phyloP scores from a whole-genome alignment of 2,329 filamentous ascomycete genomes.

The Pseudonectria foliicola region DNA sequence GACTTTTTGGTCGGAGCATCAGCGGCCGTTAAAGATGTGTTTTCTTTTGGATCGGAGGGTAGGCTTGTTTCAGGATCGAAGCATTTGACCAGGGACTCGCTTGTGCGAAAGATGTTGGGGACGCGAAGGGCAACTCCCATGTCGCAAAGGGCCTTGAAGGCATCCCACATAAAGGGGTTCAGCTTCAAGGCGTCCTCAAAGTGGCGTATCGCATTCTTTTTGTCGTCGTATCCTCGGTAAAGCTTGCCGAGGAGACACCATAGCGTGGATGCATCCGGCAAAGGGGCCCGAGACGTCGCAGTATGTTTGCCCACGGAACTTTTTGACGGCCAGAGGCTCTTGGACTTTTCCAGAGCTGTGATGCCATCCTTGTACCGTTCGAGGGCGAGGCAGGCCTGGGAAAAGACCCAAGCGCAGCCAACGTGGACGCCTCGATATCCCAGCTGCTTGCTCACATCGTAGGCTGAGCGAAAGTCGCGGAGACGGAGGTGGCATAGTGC shows the following conservation, averaged over 20 bases:
- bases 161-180: slow-evolving; percentile 98
- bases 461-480: slow-evolving; percentile 77
- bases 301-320: slow-evolving; percentile 79
- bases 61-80: slow-evolving; percentile 32
- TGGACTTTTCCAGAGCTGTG: slow-evolving; percentile 73
- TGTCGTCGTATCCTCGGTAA: slow-evolving; percentile 73
- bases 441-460: slow-evolving; percentile 68
- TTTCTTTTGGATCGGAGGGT: slow-evolving; percentile 30
- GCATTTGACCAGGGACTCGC: slow-evolving; percentile 42
- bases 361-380: slow-evolving; percentile 77
- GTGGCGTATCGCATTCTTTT: slow-evolving; percentile 74
- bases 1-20: slow-evolving; percentile 38
- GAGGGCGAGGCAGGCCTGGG: slow-evolving; percentile 76
- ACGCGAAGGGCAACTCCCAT: slow-evolving; percentile 76
- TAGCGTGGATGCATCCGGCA: slow-evolving; percentile 80
- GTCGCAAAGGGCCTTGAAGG: slow-evolving; percentile 82
- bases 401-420: slow-evolving; percentile 86
- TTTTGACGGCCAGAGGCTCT: slow-evolving; percentile 65
- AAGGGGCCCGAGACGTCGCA: slow-evolving; percentile 63
- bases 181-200: slow-evolving; percentile 83
- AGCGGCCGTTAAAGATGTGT: slow-evolving; percentile 23
- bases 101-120: slow-evolving; percentile 78
- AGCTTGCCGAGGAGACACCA: slow-evolving; percentile 80
- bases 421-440: slow-evolving; percentile 68
- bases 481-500: slow-evolving; percentile 78